Evolutionary conservation across 192 early-diverging fungal species (phyloP).

Genomic region (Backusella mclennaniae): DNA sequence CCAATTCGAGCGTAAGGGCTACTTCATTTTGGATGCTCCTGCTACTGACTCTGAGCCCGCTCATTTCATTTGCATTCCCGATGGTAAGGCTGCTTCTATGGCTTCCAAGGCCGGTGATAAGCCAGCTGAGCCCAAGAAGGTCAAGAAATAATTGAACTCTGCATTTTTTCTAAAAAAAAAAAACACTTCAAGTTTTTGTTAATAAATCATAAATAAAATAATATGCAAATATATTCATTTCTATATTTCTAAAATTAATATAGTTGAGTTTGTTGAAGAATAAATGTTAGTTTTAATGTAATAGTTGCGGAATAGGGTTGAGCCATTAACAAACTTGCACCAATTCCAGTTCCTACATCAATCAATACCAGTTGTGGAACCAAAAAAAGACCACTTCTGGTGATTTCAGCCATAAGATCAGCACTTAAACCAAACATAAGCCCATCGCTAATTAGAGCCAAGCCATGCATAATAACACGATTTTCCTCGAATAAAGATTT

Average conservation of each 20-base stretch:
- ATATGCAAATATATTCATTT: neutral
- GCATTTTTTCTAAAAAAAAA: neutral
- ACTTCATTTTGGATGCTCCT: constrained; percentile 84
- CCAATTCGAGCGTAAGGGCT: constrained; percentile 96
- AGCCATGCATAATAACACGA: constrained; percentile 79
- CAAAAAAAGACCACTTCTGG: constrained; percentile 76
- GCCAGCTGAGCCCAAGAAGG: constrained; percentile 5
- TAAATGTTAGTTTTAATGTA: neutral
- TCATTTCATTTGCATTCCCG: constrained; percentile 86
- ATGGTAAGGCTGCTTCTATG: constrained; percentile 79
- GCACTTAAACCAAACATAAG: constrained; percentile 90
- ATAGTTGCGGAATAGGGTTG: neutral
- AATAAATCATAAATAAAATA: neutral
- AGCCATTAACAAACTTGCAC: constrained; percentile 34
- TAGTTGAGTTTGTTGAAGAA: no score
- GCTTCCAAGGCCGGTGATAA: constrained; percentile 56
- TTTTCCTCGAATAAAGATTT: constrained; percentile 19
- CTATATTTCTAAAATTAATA: no score
- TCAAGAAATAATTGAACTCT: constrained; percentile 18
- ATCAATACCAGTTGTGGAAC: constrained; percentile 79
- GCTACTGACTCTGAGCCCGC: constrained; percentile 49
- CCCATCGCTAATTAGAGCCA: constrained; percentile 80
- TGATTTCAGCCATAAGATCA: constrained; percentile 85
- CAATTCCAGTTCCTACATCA: constrained; percentile 58
- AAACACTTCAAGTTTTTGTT: neutral